Conservation (phyloP, 1,284 basidiomycete genomes). For the Leccinum proliferum region DNA sequence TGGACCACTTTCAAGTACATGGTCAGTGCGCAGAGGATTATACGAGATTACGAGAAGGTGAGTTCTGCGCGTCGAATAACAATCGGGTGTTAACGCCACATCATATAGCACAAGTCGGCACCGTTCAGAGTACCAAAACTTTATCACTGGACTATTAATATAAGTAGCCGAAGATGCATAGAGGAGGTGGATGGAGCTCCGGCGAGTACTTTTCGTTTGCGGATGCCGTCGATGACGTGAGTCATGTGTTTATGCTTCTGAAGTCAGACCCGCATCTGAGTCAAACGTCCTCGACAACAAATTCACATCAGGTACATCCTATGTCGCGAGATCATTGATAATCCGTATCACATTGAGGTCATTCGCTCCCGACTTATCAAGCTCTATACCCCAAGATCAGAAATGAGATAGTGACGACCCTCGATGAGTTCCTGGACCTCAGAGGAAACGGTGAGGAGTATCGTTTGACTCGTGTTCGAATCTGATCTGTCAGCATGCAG, state of each 20-base stretch:
- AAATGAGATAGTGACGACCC: constrained; percentile 29
- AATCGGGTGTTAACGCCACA: too few species aligned
- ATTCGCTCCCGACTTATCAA: constrained; percentile 23
- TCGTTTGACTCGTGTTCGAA: not conserved
- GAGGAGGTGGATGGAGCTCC: constrained; percentile 27
- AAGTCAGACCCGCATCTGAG: not conserved
- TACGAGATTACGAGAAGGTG: not conserved
- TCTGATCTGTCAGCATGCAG: not conserved
- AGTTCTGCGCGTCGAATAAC: not conserved
- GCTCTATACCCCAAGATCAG: constrained; percentile 23
- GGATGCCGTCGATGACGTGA: too few species aligned
- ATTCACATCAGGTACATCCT: constrained; percentile 24
- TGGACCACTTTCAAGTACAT: not conserved
- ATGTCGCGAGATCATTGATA: constrained; percentile 17
- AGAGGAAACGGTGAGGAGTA: constrained; percentile 11
- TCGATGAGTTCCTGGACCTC: constrained; percentile 22
- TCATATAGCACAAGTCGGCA: constrained; percentile 13
- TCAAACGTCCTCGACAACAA: constrained; percentile 6
- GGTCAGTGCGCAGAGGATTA: not conserved
- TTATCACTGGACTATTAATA: constrained; percentile 36
- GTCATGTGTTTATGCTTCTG: too few species aligned
- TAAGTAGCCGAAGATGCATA: constrained; percentile 30
- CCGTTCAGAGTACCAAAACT: constrained; percentile 38
- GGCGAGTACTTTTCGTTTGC: too few species aligned
- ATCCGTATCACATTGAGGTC: constrained; percentile 27